Conservation (phyloP, 2,329 filamentous ascomycete genomes). For the Cladosporium sp. region DNA sequence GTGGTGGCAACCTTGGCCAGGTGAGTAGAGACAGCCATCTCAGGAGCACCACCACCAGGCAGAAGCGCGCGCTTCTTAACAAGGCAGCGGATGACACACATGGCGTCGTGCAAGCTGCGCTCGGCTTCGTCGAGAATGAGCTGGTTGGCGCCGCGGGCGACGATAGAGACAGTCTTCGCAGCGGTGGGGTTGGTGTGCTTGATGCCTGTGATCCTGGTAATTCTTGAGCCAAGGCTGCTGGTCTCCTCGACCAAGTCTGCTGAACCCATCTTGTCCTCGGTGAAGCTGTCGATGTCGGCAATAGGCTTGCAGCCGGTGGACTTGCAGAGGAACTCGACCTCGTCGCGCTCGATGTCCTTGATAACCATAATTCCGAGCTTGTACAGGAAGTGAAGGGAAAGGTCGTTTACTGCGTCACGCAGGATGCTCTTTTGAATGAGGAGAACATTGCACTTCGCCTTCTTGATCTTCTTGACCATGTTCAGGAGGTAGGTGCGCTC, state of each 20-base stretch:
- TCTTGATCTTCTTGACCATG: constrained; percentile 99
- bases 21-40: constrained; percentile 92
- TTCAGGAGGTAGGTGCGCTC: constrained; percentile 97
- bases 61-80: constrained; percentile 99
- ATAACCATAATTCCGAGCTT: constrained; percentile 94
- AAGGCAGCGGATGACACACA: constrained; percentile 94
- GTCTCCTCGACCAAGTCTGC: constrained; percentile 94
- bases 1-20: constrained; percentile 80
- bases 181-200: constrained; percentile 63
- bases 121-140: constrained; percentile 97
- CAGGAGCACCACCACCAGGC: constrained; percentile 91
- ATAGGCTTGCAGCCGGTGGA: constrained; percentile 98
- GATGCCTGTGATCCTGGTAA: constrained; percentile 93
- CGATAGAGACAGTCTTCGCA: constrained; percentile 86
- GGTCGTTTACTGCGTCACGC: constrained; percentile 94
- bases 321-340: constrained; percentile 99
- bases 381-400: constrained; percentile 94
- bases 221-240: constrained; percentile 81
- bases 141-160: constrained; percentile 90
- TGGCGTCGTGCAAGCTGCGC: constrained; percentile 92
- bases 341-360: constrained; percentile 98
- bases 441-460: constrained; percentile 98
- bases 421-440: constrained; percentile 99
- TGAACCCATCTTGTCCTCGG: constrained; percentile 93
- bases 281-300: constrained; percentile 97